Evolutionary conservation across 2,329 filamentous ascomycete species (phyloP), one percentile per base, ranked within the genome.

Genomic region (Tothia fuscella): DNA sequence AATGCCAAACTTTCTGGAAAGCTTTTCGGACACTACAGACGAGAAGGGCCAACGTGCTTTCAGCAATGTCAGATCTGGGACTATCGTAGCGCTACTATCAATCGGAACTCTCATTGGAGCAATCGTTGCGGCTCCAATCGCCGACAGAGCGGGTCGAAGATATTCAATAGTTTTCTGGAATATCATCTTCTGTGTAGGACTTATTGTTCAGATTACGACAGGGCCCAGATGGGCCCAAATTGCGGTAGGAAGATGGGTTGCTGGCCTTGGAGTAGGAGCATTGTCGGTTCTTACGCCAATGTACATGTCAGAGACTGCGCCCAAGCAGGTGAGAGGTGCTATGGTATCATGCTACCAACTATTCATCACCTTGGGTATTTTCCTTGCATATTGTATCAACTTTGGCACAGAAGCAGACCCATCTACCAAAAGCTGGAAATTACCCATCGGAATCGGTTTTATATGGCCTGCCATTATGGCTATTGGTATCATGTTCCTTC

Each of bases 331-430:
- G 38, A 72, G 79, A 50, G 76, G 76, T 51, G 66, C 76, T 5
- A 65, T 82, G 29, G 70, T 82, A 21, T 30, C 71, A 1, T 72
- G 68, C 39, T 82, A 82, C 57, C 79, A 82, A 62, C 68, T 82
- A 3, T 74, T 80, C 55, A 78, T 82, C 54, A 82, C 78, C 0
- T 63, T 81, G 21, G 79, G 79, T 36, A 81, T 83, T 55, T 76
- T 66, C 41, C 53, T 64, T 17, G 67, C 62, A 2, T 62, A 62
- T 45, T 58, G 60, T 50, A 65, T 69, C 56, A 78, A 81, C 55
- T 80, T 64, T 52, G 76, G 76, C 5, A 82, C 78, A 5, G 62
- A 74, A 48, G 58, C 55, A 3, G 63, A 63, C 38, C 14, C 38
- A 1, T 63, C 59, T 48, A 67, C 69, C 17, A 64, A 67, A 3